Evolutionary conservation across 768 basidiomycete genomes (phyloP).

Genomic region (Mycena maculata): DNA sequence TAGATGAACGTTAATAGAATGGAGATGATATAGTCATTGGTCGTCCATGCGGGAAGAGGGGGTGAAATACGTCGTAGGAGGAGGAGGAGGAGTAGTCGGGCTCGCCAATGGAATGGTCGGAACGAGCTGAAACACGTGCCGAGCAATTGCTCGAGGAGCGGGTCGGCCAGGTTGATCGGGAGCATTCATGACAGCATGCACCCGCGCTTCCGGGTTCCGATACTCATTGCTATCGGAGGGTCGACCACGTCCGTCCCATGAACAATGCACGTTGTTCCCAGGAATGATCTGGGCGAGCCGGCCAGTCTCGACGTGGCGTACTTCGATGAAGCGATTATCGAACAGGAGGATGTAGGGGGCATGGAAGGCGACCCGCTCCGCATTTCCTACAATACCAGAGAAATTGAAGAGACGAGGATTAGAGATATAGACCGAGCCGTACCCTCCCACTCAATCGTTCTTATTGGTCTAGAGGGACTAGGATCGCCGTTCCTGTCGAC

Average conservation of each 20-base stretch:
- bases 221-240: constrained; percentile 69
- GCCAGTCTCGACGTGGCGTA: constrained; percentile 85
- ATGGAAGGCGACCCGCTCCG: constrained; percentile 90
- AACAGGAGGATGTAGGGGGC: constrained; percentile 90
- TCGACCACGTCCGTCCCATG: constrained; percentile 86
- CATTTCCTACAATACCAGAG: constrained; percentile 57
- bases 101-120: constrained; percentile 68
- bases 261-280: constrained; percentile 83
- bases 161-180: constrained; percentile 54
- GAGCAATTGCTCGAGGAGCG: constrained; percentile 65
- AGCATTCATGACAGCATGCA: constrained; percentile 88
- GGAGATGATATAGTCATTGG: too few relatives aligned
- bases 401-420: not conserved
- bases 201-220: constrained; percentile 78
- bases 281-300: constrained; percentile 85
- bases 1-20: too few relatives aligned
- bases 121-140: constrained; percentile 83
- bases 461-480: constrained; percentile 61
- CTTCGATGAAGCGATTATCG: constrained; percentile 90
- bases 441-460: constrained; percentile 93
- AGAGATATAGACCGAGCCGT: constrained; percentile 1
- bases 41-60: constrained; percentile 31
- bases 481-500: constrained; percentile 94
- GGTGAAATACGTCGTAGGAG: constrained; percentile 35
- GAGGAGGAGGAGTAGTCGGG: constrained; percentile 35